phyloP scores from a whole-genome alignment of 2,329 filamentous ascomycete genomes.

The Gliomastix tumulicola region DNA sequence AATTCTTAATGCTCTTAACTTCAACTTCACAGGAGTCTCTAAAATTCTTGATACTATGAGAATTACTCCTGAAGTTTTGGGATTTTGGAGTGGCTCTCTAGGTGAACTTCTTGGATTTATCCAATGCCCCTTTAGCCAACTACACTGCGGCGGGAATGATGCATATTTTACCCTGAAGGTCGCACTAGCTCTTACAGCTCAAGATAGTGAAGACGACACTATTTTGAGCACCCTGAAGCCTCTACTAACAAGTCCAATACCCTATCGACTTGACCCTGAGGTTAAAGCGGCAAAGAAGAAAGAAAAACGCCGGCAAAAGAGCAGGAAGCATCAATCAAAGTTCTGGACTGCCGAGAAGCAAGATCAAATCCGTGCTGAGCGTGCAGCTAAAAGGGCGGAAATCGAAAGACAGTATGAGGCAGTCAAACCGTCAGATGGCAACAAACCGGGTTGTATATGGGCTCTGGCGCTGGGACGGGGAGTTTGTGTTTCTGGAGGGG shows the following conservation, averaged over 20 bases:
- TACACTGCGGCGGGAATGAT: neutral
- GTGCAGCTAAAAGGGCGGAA: too few relatives aligned
- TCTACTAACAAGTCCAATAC: neutral
- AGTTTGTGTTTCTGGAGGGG: too few relatives aligned
- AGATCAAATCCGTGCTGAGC: neutral
- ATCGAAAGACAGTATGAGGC: too few relatives aligned
- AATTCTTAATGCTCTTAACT: neutral
- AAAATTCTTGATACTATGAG: too few relatives aligned
- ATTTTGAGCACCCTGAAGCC: neutral
- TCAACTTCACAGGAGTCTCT: too few relatives aligned
- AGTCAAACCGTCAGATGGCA: too few relatives aligned
- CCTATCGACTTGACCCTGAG: neutral
- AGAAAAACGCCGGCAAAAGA: neutral
- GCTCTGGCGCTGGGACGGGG: too few relatives aligned
- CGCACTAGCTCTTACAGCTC: too few relatives aligned
- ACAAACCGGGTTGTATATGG: too few relatives aligned
- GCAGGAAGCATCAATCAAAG: neutral
- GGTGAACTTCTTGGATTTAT: neutral
- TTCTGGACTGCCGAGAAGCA: neutral
- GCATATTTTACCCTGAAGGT: neutral
- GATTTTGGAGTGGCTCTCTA: neutral
- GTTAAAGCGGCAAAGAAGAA: neutral
- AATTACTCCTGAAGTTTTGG: neutral
- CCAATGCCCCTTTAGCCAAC: neutral
- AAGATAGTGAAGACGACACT: too few relatives aligned